Percentiles rank a stretch among this genome's conserved stretches.
These are phyloP conservation scores for Setaria italica DNA, from an alignment of 202 grass and related monocot genomes.

Conservation along the genomic window DNA sequence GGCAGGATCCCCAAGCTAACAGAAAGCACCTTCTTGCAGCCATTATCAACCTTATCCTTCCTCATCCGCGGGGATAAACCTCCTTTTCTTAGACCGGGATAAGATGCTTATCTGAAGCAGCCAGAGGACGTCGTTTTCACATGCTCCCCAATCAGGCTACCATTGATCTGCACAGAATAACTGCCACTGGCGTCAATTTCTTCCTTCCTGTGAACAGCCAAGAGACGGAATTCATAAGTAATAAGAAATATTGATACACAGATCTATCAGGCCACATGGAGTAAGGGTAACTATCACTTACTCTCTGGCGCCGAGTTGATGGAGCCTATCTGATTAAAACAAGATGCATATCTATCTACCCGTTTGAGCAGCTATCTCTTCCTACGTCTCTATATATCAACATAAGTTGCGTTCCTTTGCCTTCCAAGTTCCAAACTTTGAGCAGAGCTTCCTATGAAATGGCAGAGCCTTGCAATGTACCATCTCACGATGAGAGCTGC, in stretches of 20 bases:
- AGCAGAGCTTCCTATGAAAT: slow-evolving; percentile 44
- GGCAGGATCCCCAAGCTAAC: slow-evolving; percentile 22
- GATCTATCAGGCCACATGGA: slow-evolving; percentile 39
- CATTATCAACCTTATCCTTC: slow-evolving; percentile 45
- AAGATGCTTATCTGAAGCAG: slow-evolving; percentile 43
- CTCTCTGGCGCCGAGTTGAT: slow-evolving; percentile 2
- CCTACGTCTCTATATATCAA: slow-evolving; percentile 45
- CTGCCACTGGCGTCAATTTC: not conserved
- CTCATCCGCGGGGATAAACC: slow-evolving; percentile 42
- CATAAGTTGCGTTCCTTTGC: slow-evolving; percentile 17
- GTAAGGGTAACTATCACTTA: slow-evolving; percentile 31
- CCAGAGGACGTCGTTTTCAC: slow-evolving; percentile 38
- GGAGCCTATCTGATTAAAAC: slow-evolving; percentile 23
- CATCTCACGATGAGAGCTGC: slow-evolving; percentile 12
- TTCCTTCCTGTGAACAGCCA: not conserved
- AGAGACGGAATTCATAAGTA: slow-evolving; percentile 6
- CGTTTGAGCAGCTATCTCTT: not conserved
- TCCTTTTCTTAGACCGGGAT: slow-evolving; percentile 23
- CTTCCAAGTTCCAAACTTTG: slow-evolving; percentile 39
- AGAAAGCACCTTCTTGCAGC: slow-evolving; percentile 9
- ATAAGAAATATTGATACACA: not conserved
- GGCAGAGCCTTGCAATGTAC: slow-evolving; percentile 26
- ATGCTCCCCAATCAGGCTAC: slow-evolving; percentile 27
- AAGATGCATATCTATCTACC: slow-evolving; percentile 9
- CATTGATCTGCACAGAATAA: slow-evolving; percentile 17